phyloP scores from a whole-genome alignment of 805 yeast species.

The Jamesozyma jinghongensis region DNA sequence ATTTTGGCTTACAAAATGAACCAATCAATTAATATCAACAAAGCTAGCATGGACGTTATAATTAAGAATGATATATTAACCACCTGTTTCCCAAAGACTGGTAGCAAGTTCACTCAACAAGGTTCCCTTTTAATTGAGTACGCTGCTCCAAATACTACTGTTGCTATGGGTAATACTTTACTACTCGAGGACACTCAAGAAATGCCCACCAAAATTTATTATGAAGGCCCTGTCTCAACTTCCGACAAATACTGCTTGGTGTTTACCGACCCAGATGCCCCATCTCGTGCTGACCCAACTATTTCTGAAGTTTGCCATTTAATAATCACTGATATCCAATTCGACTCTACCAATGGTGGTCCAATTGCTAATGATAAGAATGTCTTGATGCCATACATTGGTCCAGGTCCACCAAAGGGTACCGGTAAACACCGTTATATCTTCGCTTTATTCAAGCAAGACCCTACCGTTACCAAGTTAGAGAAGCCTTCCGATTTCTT shows the following conservation, averaged over 20 bases:
- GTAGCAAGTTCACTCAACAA: slow-evolving; percentile 13
- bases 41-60: background rate
- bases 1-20: slow-evolving; percentile 3
- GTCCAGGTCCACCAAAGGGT: slow-evolving; percentile 77
- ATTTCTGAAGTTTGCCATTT: slow-evolving; percentile 79
- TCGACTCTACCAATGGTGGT: slow-evolving; percentile 20
- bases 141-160: slow-evolving; percentile 28
- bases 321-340: slow-evolving; percentile 44
- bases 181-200: slow-evolving; percentile 55
- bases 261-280: slow-evolving; percentile 88
- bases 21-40: background rate
- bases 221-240: slow-evolving; percentile 20
- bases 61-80: slow-evolving; percentile 20
- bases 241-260: slow-evolving; percentile 50
- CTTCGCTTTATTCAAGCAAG: slow-evolving; percentile 62
- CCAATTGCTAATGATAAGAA: slow-evolving; percentile 23
- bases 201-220: slow-evolving; percentile 51
- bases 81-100: slow-evolving; percentile 17
- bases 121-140: slow-evolving; percentile 26
- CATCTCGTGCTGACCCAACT: slow-evolving; percentile 61
- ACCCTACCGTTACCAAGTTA: background rate
- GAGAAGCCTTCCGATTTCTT: slow-evolving; percentile 20
- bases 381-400: slow-evolving; percentile 47
- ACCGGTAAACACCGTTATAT: slow-evolving; percentile 84
- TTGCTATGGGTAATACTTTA: slow-evolving; percentile 71